These are phyloP conservation scores for Ophiocordyceps camponoti-floridani DNA, from an alignment of 2,329 filamentous ascomycete species.

Conservation along the genomic window DNA sequence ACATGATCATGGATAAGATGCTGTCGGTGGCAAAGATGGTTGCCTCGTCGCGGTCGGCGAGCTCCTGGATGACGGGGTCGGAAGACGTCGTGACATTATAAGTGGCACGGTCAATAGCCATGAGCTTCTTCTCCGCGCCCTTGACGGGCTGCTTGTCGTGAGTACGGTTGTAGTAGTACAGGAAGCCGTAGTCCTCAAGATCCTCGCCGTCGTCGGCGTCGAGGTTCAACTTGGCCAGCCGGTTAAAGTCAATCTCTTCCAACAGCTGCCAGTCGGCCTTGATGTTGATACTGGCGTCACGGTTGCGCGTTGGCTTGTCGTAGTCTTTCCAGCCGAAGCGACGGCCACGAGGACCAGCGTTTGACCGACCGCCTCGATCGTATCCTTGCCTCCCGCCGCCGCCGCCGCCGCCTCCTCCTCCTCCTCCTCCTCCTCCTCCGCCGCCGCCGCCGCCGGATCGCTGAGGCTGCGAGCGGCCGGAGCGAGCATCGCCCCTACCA, in stretches of 20 bases:
- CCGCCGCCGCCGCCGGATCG: constrained; percentile 26
- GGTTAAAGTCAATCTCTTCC: constrained; percentile 97
- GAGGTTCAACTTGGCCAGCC: constrained; percentile 85
- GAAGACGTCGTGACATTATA: constrained; percentile 97
- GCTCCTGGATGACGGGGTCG: constrained; percentile 91
- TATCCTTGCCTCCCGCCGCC: constrained; percentile 44
- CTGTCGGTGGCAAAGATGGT: constrained; percentile 95
- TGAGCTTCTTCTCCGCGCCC: constrained; percentile 71
- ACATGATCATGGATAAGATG: constrained; percentile 99
- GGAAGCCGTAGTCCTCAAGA: constrained; percentile 86
- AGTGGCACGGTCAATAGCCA: constrained; percentile 77
- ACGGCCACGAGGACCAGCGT: constrained; percentile 51
- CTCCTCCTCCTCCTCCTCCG: background rate
- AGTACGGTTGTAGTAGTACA: constrained; percentile 93
- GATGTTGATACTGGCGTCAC: constrained; percentile 90
- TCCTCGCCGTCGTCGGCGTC: constrained; percentile 92
- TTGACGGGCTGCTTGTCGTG: constrained; percentile 92
- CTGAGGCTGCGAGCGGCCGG: constrained; percentile 46
- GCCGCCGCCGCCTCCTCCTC: constrained; percentile 28
- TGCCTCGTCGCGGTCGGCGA: constrained; percentile 88
- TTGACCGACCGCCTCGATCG: constrained; percentile 54
- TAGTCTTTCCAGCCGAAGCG: constrained; percentile 98
- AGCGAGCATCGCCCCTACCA: constrained; percentile 45
- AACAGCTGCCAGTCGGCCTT: constrained; percentile 89
- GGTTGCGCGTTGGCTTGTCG: constrained; percentile 92